Base-by-base conservation (phyloP, 371 early-diverging fungal species). In the Amoeboradix gromovi region DNA sequence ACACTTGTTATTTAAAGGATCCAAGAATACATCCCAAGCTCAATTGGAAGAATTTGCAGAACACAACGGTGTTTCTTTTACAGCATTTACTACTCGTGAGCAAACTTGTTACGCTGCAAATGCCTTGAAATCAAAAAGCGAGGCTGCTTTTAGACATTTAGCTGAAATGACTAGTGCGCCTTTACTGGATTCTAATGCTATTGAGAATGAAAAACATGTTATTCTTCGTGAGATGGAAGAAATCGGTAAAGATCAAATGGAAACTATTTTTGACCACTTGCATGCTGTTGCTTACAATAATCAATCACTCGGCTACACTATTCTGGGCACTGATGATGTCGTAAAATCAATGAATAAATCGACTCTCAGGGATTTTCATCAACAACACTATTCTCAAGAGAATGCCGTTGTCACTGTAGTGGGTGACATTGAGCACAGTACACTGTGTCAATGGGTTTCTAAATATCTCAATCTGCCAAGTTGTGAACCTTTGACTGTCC, bases 1-100 rank as follows among this genome's bases (percentile, higher is more conserved):
- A 79, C 97, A 96, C 77, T 91, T 96, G 90, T 87, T 91, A 17
- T 95, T 96, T 84, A 94, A 95, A 90, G 95, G 95, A 66, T 92
- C 94, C 65, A 80, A 82, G 70, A 72, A 80, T 66, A 85, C 91
- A 70, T 80, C 85, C 66, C 94, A 92, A 77, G 79, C 83, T 71
- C 87, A 93, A 74, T 79, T 96, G 31, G 97, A 95, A 78, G 79
- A 87, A 32, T 85, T 85, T 74, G 90, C 94, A 71, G 97, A 95
- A 77, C 91, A 92, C 79, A 89, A 94, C 85, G 97, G 97, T 66
- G 94, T 89, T 31, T 92, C 92, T 77, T 78, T 96, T 74, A 92
- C 92, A 77, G 94, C 97, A 17, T 92, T 94, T 78, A 96, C 97
- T 32, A 91, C 93, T 29, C 87, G 97, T 68, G 97, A 96, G 75